A percentile compares a stretch with the other conserved stretches of the same genome.
Evolutionary conservation across 352 stramenopile species (phyloP).

Genomic region (Globisporangium recalcitrans): DNA sequence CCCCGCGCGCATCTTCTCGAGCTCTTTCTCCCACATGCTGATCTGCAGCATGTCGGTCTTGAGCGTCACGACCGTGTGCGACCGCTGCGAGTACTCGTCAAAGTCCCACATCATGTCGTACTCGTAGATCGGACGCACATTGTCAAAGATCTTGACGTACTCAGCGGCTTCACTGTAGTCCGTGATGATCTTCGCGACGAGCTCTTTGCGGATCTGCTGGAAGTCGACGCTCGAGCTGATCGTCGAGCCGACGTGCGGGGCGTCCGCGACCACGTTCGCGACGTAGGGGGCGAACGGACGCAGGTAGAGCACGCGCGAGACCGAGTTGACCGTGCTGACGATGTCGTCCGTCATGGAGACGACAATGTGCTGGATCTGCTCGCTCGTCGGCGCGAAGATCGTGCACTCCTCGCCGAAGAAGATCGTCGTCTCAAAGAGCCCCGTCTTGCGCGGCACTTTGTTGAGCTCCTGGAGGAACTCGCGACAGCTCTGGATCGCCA

Average conservation of each 20-base stretch:
- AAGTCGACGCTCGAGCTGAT: conserved; percentile 75
- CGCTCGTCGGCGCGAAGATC: conserved; percentile 80
- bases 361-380: conserved; percentile 88
- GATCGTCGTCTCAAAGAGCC: conserved; percentile 93
- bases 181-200: conserved; percentile 80
- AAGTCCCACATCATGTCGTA: conserved; percentile 90
- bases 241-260: conserved; percentile 70
- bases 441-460: conserved; percentile 82
- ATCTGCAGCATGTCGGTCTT: conserved; percentile 90
- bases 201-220: conserved; percentile 56
- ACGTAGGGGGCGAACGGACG: conserved; percentile 82
- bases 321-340: conserved; percentile 83
- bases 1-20: conserved; percentile 91
- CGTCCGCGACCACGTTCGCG: conserved; percentile 56
- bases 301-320: conserved; percentile 87
- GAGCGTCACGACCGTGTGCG: conserved; percentile 83
- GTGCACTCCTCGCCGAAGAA: conserved; percentile 81
- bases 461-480: conserved; percentile 88
- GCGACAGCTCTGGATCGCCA: conserved; percentile 79
- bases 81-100: conserved; percentile 75
- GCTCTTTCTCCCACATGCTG: conserved; percentile 89
- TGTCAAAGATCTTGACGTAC: conserved; percentile 92
- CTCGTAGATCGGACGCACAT: conserved; percentile 89
- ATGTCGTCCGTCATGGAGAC: conserved; percentile 87
- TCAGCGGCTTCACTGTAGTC: conserved; percentile 87